phyloP scores from a whole-genome alignment of 306 rosid genomes.

The Medicago arabica region DNA sequence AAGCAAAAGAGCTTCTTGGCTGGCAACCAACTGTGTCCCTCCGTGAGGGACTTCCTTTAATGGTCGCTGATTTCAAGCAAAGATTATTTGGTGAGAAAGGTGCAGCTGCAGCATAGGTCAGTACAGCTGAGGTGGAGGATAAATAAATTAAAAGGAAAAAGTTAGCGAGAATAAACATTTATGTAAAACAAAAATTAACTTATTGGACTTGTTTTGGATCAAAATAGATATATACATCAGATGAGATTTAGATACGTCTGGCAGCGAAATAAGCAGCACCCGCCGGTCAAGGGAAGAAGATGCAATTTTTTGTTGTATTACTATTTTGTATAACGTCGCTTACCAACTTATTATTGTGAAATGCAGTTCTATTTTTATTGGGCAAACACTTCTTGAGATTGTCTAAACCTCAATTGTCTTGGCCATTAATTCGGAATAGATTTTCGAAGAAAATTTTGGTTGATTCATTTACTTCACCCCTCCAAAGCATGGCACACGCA shows the following conservation, averaged over 20 bases:
- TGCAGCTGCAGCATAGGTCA: constrained; percentile 33
- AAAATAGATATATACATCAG: constrained; percentile 30
- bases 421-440: too few relatives aligned
- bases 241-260: constrained; percentile 28
- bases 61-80: constrained; percentile 84
- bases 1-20: constrained; percentile 83
- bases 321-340: constrained; percentile 23
- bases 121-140: background rate
- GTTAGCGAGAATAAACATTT: constrained; percentile 24
- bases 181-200: constrained; percentile 20
- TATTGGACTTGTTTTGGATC: constrained; percentile 4
- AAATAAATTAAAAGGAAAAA: background rate
- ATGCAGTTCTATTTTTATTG: background rate
- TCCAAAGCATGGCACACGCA: too few relatives aligned
- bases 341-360: constrained; percentile 8
- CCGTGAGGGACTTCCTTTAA: constrained; percentile 83
- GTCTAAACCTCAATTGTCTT: background rate
- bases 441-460: too few relatives aligned
- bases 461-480: too few relatives aligned
- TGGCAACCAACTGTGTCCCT: constrained; percentile 92
- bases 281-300: background rate
- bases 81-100: constrained; percentile 66
- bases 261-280: constrained; percentile 44
- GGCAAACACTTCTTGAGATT: background rate
- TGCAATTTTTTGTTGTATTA: constrained; percentile 31